Percentiles rank a stretch among this genome's conserved stretches.
Conservation (phyloP, 371 early-diverging fungal genomes). For the Syncephalastrum sp. region DNA sequence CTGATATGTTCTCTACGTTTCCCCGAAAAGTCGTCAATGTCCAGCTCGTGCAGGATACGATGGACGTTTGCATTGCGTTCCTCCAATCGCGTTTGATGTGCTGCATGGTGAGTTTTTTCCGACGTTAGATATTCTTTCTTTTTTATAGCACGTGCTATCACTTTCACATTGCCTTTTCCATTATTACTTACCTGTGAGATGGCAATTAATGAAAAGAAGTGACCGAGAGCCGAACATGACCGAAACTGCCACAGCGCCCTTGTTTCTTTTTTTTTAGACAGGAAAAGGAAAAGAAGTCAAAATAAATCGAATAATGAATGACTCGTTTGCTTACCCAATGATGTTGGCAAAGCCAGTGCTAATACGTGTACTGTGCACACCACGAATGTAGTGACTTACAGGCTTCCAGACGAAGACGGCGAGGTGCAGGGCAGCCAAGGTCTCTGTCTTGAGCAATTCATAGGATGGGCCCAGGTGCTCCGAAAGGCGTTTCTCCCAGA, state of each 20-base stretch:
- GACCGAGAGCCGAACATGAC: slow-evolving; percentile 57
- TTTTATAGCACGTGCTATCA: neutral
- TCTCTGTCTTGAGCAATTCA: slow-evolving; percentile 56
- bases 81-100: slow-evolving; percentile 30
- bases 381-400: slow-evolving; percentile 49
- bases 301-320: neutral
- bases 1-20: neutral
- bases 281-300: neutral
- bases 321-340: slow-evolving; percentile 24
- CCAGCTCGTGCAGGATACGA: slow-evolving; percentile 34
- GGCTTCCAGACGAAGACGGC: slow-evolving; percentile 68
- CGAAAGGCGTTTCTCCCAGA: slow-evolving; percentile 59
- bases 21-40: slow-evolving; percentile 23
- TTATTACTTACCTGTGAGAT: slow-evolving; percentile 64
- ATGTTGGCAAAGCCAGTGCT: slow-evolving; percentile 43
- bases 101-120: slow-evolving; percentile 9
- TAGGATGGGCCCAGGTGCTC: slow-evolving; percentile 51
- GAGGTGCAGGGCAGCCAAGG: slow-evolving; percentile 68
- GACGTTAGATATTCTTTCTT: slow-evolving; percentile 1
- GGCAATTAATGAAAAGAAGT: slow-evolving; percentile 72
- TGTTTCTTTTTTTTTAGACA: slow-evolving; percentile 55
- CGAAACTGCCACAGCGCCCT: slow-evolving; percentile 77
- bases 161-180: neutral
- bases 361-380: slow-evolving; percentile 32
- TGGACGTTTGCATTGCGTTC: slow-evolving; percentile 43